These are phyloP conservation scores for Candida tetrigidarum DNA, from an alignment of 1,139 yeast genomes.

Conservation along the genomic window DNA sequence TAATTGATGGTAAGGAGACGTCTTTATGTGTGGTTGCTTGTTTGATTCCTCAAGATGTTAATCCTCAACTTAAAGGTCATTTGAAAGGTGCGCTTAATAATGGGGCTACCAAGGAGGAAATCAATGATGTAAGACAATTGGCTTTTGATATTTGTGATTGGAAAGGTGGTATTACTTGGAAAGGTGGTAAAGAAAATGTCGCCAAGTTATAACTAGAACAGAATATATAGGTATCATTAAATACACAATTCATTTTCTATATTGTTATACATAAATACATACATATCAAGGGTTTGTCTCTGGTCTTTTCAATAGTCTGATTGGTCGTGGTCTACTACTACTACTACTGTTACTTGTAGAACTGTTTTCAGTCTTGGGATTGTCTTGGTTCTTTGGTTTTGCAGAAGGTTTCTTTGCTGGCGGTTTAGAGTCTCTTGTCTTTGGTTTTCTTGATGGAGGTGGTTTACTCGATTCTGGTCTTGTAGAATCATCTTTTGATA, in stretches of 20 bases:
- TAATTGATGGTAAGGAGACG: constrained; percentile 71
- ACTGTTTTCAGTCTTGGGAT: background rate
- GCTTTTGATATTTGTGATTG: constrained; percentile 61
- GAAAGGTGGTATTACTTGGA: constrained; percentile 68
- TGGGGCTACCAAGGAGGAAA: constrained; percentile 70
- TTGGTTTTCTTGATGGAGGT: constrained; percentile 2
- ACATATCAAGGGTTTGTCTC: background rate
- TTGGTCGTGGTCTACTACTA: background rate
- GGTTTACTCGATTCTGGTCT: constrained; percentile 1
- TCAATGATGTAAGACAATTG: constrained; percentile 60
- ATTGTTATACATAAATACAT: background rate
- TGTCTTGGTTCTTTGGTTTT: constrained; percentile 3
- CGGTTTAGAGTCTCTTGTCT: background rate
- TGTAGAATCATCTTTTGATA: background rate
- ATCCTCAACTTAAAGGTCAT: constrained; percentile 84
- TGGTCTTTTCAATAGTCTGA: constrained; percentile 5
- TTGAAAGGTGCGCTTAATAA: constrained; percentile 81
- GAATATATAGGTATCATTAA: background rate
- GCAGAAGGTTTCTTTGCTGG: background rate
- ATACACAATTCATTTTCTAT: background rate
- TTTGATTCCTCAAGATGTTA: constrained; percentile 89
- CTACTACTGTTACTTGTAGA: background rate
- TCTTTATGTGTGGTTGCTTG: constrained; percentile 78
- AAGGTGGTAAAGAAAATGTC: constrained; percentile 60
- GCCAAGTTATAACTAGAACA: constrained; percentile 47